phyloP scores from a whole-genome alignment of 1,139 yeast species.

The Kurtzmaniella quercitrusa region DNA sequence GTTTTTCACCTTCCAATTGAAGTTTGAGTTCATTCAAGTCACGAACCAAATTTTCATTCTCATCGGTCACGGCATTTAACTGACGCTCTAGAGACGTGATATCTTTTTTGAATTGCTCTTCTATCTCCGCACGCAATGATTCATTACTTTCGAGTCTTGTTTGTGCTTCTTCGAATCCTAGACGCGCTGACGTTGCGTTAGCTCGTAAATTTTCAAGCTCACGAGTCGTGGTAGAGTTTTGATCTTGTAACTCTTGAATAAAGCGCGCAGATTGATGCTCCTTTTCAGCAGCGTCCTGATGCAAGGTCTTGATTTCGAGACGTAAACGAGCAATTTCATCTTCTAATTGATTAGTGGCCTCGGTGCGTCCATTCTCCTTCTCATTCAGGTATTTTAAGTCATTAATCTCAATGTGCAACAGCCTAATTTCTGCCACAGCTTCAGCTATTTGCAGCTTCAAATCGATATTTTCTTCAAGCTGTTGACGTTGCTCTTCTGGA shows the following conservation, averaged over 20 bases:
- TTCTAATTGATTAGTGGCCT: conserved; percentile 9
- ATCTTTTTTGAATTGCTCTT: background rate
- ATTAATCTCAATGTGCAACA: conserved; percentile 10
- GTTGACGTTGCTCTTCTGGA: conserved; percentile 38
- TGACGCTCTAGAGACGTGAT: background rate
- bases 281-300: conserved; percentile 6
- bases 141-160: conserved; percentile 8
- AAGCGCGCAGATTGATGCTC: conserved; percentile 5
- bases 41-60: conserved; percentile 5
- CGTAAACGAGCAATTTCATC: conserved; percentile 9
- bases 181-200: conserved; percentile 4
- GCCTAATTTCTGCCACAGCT: conserved; percentile 16
- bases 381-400: conserved; percentile 13
- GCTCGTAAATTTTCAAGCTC: conserved; percentile 5
- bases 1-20: background rate
- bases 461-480: conserved; percentile 37
- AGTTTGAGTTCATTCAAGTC: background rate
- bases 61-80: background rate
- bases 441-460: conserved; percentile 35
- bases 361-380: conserved; percentile 13
- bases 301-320: conserved; percentile 7
- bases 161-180: conserved; percentile 6
- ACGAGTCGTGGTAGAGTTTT: conserved; percentile 1
- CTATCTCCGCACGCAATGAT: conserved; percentile 7
- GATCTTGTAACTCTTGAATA: conserved; percentile 10